These are phyloP conservation scores for Filobasidium floriforme DNA, from an alignment of 768 basidiomycete genomes.

Conservation along the genomic window DNA sequence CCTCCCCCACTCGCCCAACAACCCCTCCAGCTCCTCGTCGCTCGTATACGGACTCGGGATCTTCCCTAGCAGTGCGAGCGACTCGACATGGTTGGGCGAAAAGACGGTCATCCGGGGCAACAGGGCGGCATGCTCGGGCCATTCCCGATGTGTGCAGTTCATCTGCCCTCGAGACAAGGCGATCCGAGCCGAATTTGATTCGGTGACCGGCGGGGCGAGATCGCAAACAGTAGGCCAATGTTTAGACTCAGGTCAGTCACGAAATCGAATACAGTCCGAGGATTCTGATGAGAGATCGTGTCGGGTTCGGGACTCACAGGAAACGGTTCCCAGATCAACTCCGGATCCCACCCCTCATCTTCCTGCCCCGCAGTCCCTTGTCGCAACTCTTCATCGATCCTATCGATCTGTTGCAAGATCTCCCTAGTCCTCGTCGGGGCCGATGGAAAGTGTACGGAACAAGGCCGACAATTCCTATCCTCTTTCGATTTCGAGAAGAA, in stretches of 20 bases:
- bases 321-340: conserved; percentile 11
- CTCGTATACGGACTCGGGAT: conserved; percentile 15
- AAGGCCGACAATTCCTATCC: not conserved
- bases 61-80: conserved; percentile 15
- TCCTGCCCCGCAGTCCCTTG: too few relatives aligned
- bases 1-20: not conserved
- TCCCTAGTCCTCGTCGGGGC: not conserved
- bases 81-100: conserved; percentile 24
- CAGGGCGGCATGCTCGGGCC: not conserved
- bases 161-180: not conserved
- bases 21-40: conserved; percentile 10
- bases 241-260: too few relatives aligned
- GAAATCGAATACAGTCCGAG: too few relatives aligned
- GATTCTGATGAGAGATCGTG: too few relatives aligned
- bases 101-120: conserved; percentile 17
- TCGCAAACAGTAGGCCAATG: too few relatives aligned
- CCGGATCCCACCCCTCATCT: conserved; percentile 8
- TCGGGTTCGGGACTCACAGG: conserved; percentile 12
- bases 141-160: not conserved
- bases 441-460: not conserved
- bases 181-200: too few relatives aligned
- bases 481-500: not conserved
- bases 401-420: not conserved
- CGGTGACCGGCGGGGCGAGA: too few relatives aligned
- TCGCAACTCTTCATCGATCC: not conserved